Conservation (phyloP, 257 asterid species). For the Jaltomata sinuosa region DNA sequence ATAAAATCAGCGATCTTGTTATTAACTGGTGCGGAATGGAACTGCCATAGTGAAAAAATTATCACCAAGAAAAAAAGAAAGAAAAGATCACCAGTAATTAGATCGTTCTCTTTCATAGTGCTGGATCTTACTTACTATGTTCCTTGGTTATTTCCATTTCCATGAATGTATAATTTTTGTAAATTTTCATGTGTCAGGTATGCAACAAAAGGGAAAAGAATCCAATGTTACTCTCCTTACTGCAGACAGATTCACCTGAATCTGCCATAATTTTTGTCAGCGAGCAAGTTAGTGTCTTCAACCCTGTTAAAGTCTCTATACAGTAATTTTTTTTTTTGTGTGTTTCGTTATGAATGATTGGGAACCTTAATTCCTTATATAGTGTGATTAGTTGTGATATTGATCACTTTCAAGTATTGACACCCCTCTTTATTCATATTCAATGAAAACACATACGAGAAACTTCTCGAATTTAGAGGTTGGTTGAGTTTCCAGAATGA, state of each 20-base stretch:
- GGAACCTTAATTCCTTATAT: not conserved
- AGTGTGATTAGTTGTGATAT: not conserved
- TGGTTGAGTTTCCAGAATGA: not conserved
- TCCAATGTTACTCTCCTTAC: conserved; percentile 47
- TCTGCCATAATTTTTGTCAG: conserved; percentile 88
- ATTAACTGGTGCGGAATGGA: not conserved
- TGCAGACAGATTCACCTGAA: conserved; percentile 62
- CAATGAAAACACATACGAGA: not conserved
- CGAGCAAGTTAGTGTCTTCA: conserved; percentile 62
- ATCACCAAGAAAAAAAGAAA: no score
- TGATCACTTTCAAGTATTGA: conserved; percentile 1
- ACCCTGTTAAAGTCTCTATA: not conserved
- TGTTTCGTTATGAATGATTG: not conserved
- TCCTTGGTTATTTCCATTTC: not conserved
- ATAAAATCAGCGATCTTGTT: not conserved
- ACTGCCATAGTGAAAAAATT: not conserved
- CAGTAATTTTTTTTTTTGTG: not conserved
- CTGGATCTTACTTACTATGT: not conserved
- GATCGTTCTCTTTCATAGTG: not conserved
- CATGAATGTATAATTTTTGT: not conserved
- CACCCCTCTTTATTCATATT: not conserved
- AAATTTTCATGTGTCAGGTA: conserved; percentile 28
- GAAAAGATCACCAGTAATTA: not conserved
- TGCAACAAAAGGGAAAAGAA: conserved; percentile 62
- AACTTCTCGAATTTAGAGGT: not conserved